Conservation (phyloP, 2,329 filamentous ascomycete species). For the Exophiala sp. region DNA sequence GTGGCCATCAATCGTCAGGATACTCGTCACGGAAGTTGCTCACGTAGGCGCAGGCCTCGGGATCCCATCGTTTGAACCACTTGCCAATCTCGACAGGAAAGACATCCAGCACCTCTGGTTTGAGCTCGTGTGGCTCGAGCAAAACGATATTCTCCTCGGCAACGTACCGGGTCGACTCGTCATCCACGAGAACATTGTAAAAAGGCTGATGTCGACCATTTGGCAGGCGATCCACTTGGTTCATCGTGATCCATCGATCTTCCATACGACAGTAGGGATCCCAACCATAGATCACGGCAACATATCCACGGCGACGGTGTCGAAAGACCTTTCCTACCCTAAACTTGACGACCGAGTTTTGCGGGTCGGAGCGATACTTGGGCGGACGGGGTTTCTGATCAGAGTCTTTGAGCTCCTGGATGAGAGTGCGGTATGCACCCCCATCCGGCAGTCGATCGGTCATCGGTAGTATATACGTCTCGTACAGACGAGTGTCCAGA, state of each 20-base stretch:
- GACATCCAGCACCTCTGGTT: slow-evolving; percentile 39
- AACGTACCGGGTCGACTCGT: slow-evolving; percentile 66
- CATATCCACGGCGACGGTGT: slow-evolving; percentile 73
- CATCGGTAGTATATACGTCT: slow-evolving; percentile 61
- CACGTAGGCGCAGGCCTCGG: slow-evolving; percentile 60
- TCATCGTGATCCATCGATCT: slow-evolving; percentile 60
- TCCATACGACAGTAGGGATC: slow-evolving; percentile 54
- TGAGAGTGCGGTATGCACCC: slow-evolving; percentile 40
- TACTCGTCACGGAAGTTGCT: slow-evolving; percentile 80
- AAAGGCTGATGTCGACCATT: slow-evolving; percentile 63
- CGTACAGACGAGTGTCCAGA: slow-evolving; percentile 66
- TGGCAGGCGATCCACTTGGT: slow-evolving; percentile 56
- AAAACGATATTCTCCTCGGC: slow-evolving; percentile 74
- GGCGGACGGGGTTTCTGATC: slow-evolving; percentile 43
- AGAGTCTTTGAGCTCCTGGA: slow-evolving; percentile 51
- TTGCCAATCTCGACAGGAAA: slow-evolving; percentile 56
- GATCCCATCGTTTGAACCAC: slow-evolving; percentile 83
- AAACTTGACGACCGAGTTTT: slow-evolving; percentile 49
- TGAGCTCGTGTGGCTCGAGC: slow-evolving; percentile 49
- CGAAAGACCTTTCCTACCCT: slow-evolving; percentile 76
- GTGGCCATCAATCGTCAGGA: slow-evolving; percentile 78
- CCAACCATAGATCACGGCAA: slow-evolving; percentile 86
- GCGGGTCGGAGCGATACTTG: slow-evolving; percentile 28
- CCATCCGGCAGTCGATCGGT: slow-evolving; percentile 50
- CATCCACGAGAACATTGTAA: slow-evolving; percentile 74